Base-by-base conservation (phyloP, 805 yeast species). In the Pichia paraexigua region DNA sequence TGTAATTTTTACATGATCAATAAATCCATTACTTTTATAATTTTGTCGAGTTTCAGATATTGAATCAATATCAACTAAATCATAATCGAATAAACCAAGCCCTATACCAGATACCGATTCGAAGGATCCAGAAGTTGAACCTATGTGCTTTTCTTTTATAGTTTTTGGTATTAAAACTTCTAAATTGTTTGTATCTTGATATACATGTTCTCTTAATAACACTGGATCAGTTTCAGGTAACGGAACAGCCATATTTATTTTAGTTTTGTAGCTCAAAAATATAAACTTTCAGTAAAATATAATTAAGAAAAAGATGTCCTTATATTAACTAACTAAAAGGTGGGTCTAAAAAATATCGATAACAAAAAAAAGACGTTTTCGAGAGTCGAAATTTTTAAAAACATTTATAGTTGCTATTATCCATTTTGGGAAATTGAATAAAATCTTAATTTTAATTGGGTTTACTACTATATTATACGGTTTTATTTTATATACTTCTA, bases 141-240 rank as follows among this genome's bases (percentile, higher is more conserved):
- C 39, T 8, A 59, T 60, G 13, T 56, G 45, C 2, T 58, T 58
- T 13, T 57, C 59, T 25, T 65, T 35, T 35, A 35, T n/a, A 35
- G 20, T 1, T 35, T 35, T 60, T 2, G 68, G 64, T 22, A 68
- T 49, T 10, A 67, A 68, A 27, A 66, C 43, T 45, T 58, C 57
- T 28, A 46, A 52, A 37, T 60, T 51, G 40, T 59, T 54, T 3
- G 62, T 43, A 46, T 64, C 68, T 35, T 61, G 62, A 51, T 56
- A 68, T 11, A 63, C 50, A 49, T 68, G 72, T 54, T 68, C 72
- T 48, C 71, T 59, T 20, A 68, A 46, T 15, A 68, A 59, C 7
- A 67, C 63, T 0, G 66, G 50, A 49, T 68, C 71, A 54, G 62
- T 58, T 20, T 62, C 58, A 9, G 70, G 63, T 7, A 62, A 59